Percentiles rank a stretch among this genome's conserved stretches.
These are phyloP conservation scores for Fusarium sp. DNA, from an alignment of 2,329 filamentous ascomycete genomes.

Conservation along the genomic window DNA sequence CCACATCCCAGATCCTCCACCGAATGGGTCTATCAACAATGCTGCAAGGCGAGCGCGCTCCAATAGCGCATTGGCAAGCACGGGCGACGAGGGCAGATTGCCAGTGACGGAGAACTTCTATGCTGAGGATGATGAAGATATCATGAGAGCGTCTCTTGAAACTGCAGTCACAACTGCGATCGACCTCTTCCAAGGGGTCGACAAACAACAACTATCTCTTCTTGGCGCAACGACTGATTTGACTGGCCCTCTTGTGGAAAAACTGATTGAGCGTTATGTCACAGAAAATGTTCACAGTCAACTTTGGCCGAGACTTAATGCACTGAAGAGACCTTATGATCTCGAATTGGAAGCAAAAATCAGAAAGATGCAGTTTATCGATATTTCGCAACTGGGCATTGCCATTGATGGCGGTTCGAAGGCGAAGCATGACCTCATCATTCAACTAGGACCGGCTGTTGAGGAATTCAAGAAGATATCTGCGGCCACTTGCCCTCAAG, in stretches of 20 bases:
- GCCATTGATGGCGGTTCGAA: conserved; percentile 78
- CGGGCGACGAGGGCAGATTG: conserved; percentile 47
- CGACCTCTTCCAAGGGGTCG: conserved; percentile 93
- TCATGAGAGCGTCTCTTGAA: conserved; percentile 88
- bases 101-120: conserved; percentile 71
- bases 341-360: conserved; percentile 88
- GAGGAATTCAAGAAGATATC: conserved; percentile 89
- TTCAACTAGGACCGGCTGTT: conserved; percentile 78
- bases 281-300: conserved; percentile 91
- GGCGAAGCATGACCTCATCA: conserved; percentile 82
- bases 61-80: conserved; percentile 53
- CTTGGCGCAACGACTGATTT: conserved; percentile 92
- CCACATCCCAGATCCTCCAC: conserved; percentile 65
- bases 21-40: conserved; percentile 63
- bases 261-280: conserved; percentile 93
- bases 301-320: conserved; percentile 82
- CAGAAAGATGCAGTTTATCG: conserved; percentile 89
- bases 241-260: conserved; percentile 90
- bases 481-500: conserved; percentile 79
- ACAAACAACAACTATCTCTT: conserved; percentile 92
- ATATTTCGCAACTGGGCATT: conserved; percentile 94
- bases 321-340: conserved; percentile 82
- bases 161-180: conserved; percentile 93
- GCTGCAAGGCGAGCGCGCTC: conserved; percentile 65
- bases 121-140: conserved; percentile 88